A percentile compares a stretch with the other conserved stretches of the same genome.
Conservation (phyloP, 2,329 filamentous ascomycete species). For the Arthroderma sp. region DNA sequence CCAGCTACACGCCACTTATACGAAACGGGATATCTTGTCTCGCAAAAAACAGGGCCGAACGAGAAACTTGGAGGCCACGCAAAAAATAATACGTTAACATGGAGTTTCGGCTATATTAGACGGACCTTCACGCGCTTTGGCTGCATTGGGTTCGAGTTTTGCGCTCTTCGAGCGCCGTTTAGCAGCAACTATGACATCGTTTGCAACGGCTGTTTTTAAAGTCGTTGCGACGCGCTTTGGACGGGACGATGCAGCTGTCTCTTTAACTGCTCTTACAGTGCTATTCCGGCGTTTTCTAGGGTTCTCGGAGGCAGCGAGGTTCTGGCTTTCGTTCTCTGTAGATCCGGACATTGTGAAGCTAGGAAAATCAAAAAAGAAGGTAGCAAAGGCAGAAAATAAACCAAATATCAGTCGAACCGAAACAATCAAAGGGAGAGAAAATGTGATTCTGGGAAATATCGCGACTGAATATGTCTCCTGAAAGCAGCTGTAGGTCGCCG, state of each 20-base stretch:
- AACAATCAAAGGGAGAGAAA: not conserved
- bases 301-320: not conserved
- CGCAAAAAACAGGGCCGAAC: not conserved
- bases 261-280: conserved; percentile 1
- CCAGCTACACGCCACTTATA: not conserved
- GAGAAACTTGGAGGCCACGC: not conserved
- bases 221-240: conserved; percentile 7
- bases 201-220: not conserved
- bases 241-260: conserved; percentile 11
- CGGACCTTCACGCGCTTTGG: not conserved
- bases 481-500: not conserved
- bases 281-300: not conserved
- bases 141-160: not conserved
- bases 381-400: not conserved
- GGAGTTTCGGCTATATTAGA: not conserved
- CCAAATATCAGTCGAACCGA: not conserved
- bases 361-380: not conserved
- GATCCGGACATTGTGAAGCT: not conserved
- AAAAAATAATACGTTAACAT: not conserved
- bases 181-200: not conserved
- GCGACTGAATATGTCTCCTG: not conserved
- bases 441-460: not conserved
- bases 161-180: conserved; percentile 1
- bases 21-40: too few species aligned
- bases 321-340: not conserved